Conservation (phyloP, 2,329 filamentous ascomycete genomes). For the Xylaria sp. region DNA sequence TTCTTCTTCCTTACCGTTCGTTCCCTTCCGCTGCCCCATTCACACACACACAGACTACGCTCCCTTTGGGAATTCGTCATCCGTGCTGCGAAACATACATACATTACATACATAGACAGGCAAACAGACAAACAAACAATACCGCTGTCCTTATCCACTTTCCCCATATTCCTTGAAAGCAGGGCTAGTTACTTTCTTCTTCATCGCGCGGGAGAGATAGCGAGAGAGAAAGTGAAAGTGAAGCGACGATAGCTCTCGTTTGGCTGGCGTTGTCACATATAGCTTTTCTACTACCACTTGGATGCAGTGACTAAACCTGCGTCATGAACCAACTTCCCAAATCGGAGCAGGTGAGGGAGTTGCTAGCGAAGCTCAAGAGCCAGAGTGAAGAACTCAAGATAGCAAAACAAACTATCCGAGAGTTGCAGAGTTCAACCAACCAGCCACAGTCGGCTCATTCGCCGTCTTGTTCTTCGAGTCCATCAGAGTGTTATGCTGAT, state of each 20-base stretch:
- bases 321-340: conserved; percentile 45
- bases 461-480: conserved; percentile 32
- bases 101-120: conserved; percentile 13
- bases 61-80: conserved; percentile 27
- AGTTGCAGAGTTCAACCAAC: conserved; percentile 45
- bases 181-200: conserved; percentile 22
- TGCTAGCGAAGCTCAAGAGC: conserved; percentile 44
- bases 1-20: conserved; percentile 27
- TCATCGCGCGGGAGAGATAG: conserved; percentile 26
- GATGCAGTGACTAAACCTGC: conserved; percentile 35
- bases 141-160: conserved; percentile 22
- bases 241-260: conserved; percentile 37
- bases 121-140: conserved; percentile 20
- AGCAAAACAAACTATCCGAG: conserved; percentile 43
- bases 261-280: conserved; percentile 33
- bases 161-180: conserved; percentile 20
- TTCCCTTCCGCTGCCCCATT: conserved; percentile 20
- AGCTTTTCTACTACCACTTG: conserved; percentile 5
- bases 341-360: conserved; percentile 46
- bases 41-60: conserved; percentile 4
- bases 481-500: conserved; percentile 41
- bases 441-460: conserved; percentile 42
- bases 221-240: conserved; percentile 33
- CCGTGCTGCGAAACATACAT: conserved; percentile 24
- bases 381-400: conserved; percentile 45